These are phyloP conservation scores for Ophiostoma quercus DNA, from an alignment of 2,329 filamentous ascomycete genomes.

Conservation along the genomic window DNA sequence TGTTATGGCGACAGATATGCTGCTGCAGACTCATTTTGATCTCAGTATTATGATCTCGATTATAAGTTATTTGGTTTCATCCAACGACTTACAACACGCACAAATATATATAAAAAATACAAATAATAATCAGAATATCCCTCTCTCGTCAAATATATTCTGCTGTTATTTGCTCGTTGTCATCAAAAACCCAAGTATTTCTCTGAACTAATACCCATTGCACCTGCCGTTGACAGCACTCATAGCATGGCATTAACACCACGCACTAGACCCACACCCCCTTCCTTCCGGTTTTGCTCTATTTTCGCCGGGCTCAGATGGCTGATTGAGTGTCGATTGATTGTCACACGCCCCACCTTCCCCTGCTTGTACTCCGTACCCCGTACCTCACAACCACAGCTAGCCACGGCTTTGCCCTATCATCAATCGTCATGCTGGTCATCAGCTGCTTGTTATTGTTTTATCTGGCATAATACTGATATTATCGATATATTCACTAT, in stretches of 20 bases:
- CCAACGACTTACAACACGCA: too few relatives aligned
- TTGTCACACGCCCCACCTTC: constrained; percentile 8
- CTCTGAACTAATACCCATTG: not conserved
- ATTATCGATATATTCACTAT: not conserved
- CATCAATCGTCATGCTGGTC: constrained; percentile 11
- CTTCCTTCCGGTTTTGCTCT: not conserved
- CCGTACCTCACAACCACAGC: constrained; percentile 2
- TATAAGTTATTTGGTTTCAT: not conserved
- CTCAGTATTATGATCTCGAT: not conserved
- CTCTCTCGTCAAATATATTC: too few relatives aligned
- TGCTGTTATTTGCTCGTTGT: too few relatives aligned
- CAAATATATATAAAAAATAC: too few relatives aligned
- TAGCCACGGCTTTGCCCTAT: constrained; percentile 11
- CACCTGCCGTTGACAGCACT: not conserved
- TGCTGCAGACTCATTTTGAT: not conserved
- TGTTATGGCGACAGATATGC: not conserved
- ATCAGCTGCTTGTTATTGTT: not conserved
- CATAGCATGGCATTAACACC: not conserved
- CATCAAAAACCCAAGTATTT: too few relatives aligned
- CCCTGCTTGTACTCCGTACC: not conserved
- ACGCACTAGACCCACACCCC: not conserved
- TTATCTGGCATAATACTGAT: not conserved
- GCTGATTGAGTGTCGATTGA: constrained; percentile 1
- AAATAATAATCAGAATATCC: too few relatives aligned
- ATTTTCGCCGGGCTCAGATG: constrained; percentile 1